Base-by-base conservation (phyloP, 2,329 filamentous ascomycete genomes). In the Gremmenia infestans region DNA sequence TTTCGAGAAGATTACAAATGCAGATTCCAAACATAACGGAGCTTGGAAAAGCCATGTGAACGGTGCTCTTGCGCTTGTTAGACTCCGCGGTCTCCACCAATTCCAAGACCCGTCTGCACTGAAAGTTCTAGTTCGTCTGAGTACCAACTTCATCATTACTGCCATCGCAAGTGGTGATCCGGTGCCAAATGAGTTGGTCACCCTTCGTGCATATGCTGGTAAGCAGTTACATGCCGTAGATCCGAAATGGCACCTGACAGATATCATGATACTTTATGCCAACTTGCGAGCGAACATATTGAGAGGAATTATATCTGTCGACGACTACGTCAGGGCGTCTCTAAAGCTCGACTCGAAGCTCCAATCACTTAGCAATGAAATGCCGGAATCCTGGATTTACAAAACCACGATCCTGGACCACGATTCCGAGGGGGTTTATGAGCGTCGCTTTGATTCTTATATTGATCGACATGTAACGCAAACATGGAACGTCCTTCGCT, bases 41-140 rank as follows among this genome's bases (percentile, higher is more conserved):
- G 53, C 56, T 11, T 56, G 55, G 52, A 54, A 25, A n/a, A 58
- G 56, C 28, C 58, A 60, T 50, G 36, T 62, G 5, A 36, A 49
- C 50, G 60, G 60, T 15, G 60, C 60, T 23, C 52, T 62, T 47
- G 53, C 58, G n/a, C 51, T 62, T 28, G 56, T 62, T 39, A 59
- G 55, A 17, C 48, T 59, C 3, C 54, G 57, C 32, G 57, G 57
- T 11, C 36, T 52, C 3, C 36, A 54, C 6, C 15, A 48, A 46
- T 56, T 45, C 32, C 54, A 55, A 28, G 17, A 19, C 2, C 17
- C 42, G 1, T 22, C 42, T 11, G 42, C 42, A 5, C 11, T 45
- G 42, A 45, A 19, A 45, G 19, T 45, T 17, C 42, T 45, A 12
- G 11, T 17, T 45, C 42, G 42, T 12, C 37, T 54, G 19, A 49